Evolutionary conservation across 208 protist genomes (phyloP), one percentile per base, ranked within the genome.

Genomic region (Novymonas esmeraldas): DNA sequence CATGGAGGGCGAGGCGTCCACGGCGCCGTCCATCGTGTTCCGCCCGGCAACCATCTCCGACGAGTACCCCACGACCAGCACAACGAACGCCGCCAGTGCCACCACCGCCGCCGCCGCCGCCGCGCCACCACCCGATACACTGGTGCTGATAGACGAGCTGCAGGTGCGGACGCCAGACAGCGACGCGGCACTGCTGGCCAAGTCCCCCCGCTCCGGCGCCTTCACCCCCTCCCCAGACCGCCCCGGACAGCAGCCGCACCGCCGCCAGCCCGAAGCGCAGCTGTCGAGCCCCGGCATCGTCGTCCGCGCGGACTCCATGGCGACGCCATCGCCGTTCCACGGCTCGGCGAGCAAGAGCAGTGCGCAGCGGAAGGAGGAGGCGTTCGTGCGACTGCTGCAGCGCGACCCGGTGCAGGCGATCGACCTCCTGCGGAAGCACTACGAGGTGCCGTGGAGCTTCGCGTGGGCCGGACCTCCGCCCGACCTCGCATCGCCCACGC

Each of bases 401-500:
- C 67, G 78, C 9, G 78, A 89, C 33, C 73, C 87, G 0, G 60
- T 77, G n/a, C 67, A 68, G 51, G 82, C 87, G 44, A 64, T 93
- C 28, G 77, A 82, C 31, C 44, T 74, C 46, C 73, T 93, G 29
- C 78, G 78, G 46, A 62, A 73, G 45, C 66, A 70, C 36, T 87
- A 87, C 70, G 13, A 76, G 22, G 34, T 89, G 6, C 50, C 76
- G 10, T 73, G 48, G 39, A 52, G 50, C 9, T 26, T 22, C 54
- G 55, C 55, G 13, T 22, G 14, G 34, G 33, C 13, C 7, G 34
- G 20, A 6, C 6, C 24, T 6, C 22, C 41, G 28, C 52, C 65
- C 42, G 46, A 24, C 39, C 56, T 20, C 46, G 24, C 28, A 24
- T 75, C 66, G 11, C 56, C 61, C 2, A 49, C 26, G 20, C 50